These are phyloP conservation scores for Paracorniculantispora psalliotae DNA, from an alignment of 2,329 filamentous ascomycete species.

Conservation along the genomic window DNA sequence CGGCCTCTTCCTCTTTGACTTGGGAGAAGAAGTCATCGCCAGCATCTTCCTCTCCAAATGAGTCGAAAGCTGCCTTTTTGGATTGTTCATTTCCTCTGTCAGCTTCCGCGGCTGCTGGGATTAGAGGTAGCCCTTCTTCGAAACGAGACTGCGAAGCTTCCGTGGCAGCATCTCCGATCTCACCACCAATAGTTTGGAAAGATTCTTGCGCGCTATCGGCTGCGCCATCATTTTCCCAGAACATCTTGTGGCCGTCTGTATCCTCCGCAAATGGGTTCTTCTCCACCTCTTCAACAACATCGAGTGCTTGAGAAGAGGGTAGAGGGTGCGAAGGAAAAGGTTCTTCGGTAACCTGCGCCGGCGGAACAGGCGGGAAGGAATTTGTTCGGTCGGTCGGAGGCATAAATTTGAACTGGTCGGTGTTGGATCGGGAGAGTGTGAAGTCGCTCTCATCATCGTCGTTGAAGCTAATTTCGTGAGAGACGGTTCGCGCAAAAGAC, in stretches of 20 bases:
- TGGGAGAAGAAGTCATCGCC: slow-evolving; percentile 60
- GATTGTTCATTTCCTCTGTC: not conserved
- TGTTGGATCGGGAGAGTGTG: slow-evolving; percentile 46
- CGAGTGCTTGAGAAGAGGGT: slow-evolving; percentile 46
- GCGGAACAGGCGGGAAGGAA: slow-evolving; percentile 56
- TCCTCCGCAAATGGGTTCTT: slow-evolving; percentile 40
- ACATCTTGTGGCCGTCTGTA: slow-evolving; percentile 17
- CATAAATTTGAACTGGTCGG: slow-evolving; percentile 58
- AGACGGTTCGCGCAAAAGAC: slow-evolving; percentile 61
- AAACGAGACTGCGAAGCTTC: slow-evolving; percentile 54
- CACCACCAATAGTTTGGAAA: slow-evolving; percentile 37
- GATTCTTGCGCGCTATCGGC: not conserved
- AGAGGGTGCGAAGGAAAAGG: slow-evolving; percentile 34
- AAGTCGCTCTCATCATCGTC: slow-evolving; percentile 59
- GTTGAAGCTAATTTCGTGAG: slow-evolving; percentile 56
- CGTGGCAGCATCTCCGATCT: slow-evolving; percentile 35
- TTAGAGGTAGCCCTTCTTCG: slow-evolving; percentile 65
- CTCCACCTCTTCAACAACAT: slow-evolving; percentile 50
- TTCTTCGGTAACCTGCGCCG: slow-evolving; percentile 26
- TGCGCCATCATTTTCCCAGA: slow-evolving; percentile 3
- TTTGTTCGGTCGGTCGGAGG: slow-evolving; percentile 53
- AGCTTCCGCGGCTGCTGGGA: slow-evolving; percentile 30
- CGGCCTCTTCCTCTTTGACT: slow-evolving; percentile 32
- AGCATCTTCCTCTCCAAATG: slow-evolving; percentile 39
- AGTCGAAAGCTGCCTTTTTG: slow-evolving; percentile 12